Conservation (phyloP, 2,329 filamentous ascomycete genomes). For the Pseudogymnoascus sp. region DNA sequence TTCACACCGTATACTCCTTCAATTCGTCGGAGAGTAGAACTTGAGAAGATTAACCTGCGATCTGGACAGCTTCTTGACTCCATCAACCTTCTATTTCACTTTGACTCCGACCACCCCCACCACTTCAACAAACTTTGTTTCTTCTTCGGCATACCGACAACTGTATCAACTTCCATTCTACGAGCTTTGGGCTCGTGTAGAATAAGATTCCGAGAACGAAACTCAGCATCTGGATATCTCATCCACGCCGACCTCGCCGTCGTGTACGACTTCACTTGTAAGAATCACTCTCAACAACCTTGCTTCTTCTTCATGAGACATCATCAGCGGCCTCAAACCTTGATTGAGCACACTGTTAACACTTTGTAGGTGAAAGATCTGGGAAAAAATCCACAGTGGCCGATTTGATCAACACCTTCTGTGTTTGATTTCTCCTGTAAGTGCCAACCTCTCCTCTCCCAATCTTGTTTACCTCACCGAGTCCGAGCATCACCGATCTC, state of each 20-base stretch:
- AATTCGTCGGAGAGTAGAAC: background rate
- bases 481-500: background rate
- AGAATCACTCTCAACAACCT: background rate
- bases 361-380: background rate
- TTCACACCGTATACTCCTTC: background rate
- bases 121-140: background rate
- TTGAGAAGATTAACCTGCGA: background rate
- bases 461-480: background rate
- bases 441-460: background rate
- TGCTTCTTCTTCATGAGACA: background rate
- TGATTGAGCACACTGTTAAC: background rate
- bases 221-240: background rate
- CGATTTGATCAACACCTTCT: background rate
- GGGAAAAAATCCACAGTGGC: background rate
- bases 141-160: background rate
- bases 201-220: background rate
- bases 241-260: background rate
- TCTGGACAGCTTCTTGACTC: background rate
- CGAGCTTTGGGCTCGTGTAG: background rate
- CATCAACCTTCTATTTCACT: background rate
- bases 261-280: background rate
- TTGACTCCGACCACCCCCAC: background rate
- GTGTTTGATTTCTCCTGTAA: background rate
- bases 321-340: background rate
- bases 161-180: background rate